These are phyloP conservation scores for Orbilia ellipsospora DNA, from an alignment of 2,329 filamentous ascomycete genomes.

Conservation along the genomic window DNA sequence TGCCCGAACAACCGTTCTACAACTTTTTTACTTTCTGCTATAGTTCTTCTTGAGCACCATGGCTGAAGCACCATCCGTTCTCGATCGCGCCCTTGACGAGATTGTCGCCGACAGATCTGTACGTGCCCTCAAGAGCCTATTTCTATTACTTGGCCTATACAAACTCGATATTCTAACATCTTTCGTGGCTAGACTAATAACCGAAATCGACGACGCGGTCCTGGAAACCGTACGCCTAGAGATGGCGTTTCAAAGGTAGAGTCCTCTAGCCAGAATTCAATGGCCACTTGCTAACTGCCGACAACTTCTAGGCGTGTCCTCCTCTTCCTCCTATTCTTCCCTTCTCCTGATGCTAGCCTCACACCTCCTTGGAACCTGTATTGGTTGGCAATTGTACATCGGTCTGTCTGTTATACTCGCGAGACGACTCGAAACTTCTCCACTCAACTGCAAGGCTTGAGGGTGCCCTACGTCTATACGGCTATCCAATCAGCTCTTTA, in stretches of 20 bases:
- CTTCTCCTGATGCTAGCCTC: slow-evolving; percentile 47
- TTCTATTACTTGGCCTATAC: neutral
- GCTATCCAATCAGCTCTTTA: slow-evolving; percentile 35
- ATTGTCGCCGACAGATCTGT: slow-evolving; percentile 55
- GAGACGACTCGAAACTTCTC: slow-evolving; percentile 36
- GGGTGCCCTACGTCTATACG: slow-evolving; percentile 29
- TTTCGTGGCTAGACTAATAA: slow-evolving; percentile 40
- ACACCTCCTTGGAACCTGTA: slow-evolving; percentile 51
- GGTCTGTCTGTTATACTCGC: slow-evolving; percentile 15
- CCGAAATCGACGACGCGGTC: slow-evolving; percentile 51
- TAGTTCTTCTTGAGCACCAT: slow-evolving; percentile 26
- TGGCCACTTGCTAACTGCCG: slow-evolving; percentile 24
- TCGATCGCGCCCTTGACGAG: slow-evolving; percentile 55
- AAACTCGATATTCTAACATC: neutral
- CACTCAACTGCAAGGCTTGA: slow-evolving; percentile 26
- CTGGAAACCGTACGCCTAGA: slow-evolving; percentile 54
- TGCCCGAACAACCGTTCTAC: neutral
- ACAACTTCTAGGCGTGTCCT: slow-evolving; percentile 50
- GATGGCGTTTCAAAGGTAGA: slow-evolving; percentile 56
- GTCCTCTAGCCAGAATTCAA: neutral
- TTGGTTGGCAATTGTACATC: slow-evolving; percentile 48
- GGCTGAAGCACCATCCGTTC: slow-evolving; percentile 45
- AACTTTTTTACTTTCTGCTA: neutral
- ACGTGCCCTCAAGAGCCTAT: slow-evolving; percentile 3
- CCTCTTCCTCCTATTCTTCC: slow-evolving; percentile 44